A percentile compares a stretch with the other conserved stretches of the same genome.
Evolutionary conservation across 163 green algal genomes (phyloP).

Genomic region (Chlamydomonas reinhardtii): DNA sequence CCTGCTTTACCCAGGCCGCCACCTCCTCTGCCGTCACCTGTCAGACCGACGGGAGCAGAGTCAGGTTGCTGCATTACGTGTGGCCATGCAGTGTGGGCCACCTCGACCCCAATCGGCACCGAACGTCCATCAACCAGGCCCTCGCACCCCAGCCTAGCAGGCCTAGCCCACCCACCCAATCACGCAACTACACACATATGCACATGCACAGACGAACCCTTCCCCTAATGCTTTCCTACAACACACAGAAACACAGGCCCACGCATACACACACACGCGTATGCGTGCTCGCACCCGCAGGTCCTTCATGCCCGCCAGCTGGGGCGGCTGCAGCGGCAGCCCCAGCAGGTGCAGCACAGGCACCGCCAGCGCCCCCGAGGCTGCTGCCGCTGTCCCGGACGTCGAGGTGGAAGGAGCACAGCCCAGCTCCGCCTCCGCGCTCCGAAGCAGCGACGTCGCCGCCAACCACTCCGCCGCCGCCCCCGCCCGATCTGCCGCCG

Average conservation of each 20-base stretch:
- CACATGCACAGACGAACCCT: too few species aligned
- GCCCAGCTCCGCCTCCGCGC: constrained; percentile 31
- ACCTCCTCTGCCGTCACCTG: not conserved
- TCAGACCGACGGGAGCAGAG: too few species aligned
- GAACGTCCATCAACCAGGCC: too few species aligned
- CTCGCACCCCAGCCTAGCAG: too few species aligned
- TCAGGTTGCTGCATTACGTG: too few species aligned
- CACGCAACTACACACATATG: too few species aligned
- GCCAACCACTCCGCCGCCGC: not conserved
- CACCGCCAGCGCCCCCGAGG: not conserved
- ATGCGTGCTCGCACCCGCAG: constrained; percentile 5
- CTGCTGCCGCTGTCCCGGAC: not conserved
- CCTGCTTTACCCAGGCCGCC: not conserved
- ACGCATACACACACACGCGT: not conserved
- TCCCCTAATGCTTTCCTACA: too few species aligned
- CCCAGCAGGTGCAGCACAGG: constrained; percentile 20
- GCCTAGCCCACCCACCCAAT: too few species aligned
- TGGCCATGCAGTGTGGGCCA: too few species aligned
- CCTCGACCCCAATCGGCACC: too few species aligned
- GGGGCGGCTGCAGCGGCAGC: constrained; percentile 14
- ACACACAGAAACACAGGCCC: too few species aligned
- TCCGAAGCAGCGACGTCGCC: constrained; percentile 1
- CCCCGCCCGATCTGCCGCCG: not conserved
- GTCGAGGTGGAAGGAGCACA: not conserved
- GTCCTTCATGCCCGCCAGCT: constrained; percentile 23